Evolutionary conservation across 208 protist genomes (phyloP).

Genomic region (Acanthamoeba divionensis): DNA sequence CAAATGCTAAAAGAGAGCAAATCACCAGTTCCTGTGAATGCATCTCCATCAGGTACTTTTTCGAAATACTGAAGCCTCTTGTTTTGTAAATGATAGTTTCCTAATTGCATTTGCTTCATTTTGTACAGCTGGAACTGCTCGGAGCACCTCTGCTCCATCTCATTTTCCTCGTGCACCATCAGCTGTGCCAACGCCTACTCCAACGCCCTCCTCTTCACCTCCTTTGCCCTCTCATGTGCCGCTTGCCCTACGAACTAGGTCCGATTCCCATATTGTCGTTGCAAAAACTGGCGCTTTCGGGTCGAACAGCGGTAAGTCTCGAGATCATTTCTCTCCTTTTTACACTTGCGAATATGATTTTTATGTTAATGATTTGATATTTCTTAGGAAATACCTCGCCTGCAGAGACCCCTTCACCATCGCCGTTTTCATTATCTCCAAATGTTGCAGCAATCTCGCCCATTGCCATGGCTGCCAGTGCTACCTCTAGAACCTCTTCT

Average conservation of each 20-base stretch:
- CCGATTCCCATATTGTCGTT: neutral
- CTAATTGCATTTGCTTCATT: no score
- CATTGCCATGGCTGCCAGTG: no score
- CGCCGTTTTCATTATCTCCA: neutral
- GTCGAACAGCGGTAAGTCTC: neutral
- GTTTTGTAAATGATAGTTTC: no score
- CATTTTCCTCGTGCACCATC: conserved; percentile 33
- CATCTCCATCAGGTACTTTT: neutral
- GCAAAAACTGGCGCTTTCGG: neutral
- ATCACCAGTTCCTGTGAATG: neutral
- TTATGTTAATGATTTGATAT: neutral
- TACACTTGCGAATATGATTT: neutral
- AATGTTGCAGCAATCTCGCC: no score
- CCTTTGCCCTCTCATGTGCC: neutral
- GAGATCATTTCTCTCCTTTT: conserved; percentile 3
- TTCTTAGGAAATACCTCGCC: neutral
- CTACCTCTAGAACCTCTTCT: no score
- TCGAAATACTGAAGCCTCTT: no score
- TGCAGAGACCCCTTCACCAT: neutral
- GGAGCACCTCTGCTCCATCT: neutral
- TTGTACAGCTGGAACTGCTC: neutral
- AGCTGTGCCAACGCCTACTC: conserved; percentile 2
- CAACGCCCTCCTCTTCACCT: conserved; percentile 14
- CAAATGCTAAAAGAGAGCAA: neutral
- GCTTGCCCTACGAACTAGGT: neutral